Evolutionary conservation across 2,329 filamentous ascomycete genomes (phyloP), one percentile per base, ranked within the genome.

Genomic region (Aspergillus melleus): DNA sequence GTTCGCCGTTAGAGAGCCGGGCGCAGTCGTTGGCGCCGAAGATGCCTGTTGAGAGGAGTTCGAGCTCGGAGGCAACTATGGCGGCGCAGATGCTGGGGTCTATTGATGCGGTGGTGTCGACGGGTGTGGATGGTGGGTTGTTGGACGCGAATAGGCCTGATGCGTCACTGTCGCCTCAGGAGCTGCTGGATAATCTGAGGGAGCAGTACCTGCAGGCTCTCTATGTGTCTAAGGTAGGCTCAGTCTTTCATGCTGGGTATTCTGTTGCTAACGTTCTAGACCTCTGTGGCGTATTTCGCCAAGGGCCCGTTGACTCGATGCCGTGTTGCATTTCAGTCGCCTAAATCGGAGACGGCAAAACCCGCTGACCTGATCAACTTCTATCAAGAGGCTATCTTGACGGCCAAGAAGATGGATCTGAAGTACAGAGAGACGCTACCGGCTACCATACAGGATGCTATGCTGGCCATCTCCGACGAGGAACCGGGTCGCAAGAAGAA

Each of bases 271-370:
- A 71, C 59, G 44, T 24, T n/a, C 10, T 60, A 80, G 72, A 77
- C 79, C n/a, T 81, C 79, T 29, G 69, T 83, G 56, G 80, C 80
- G 56, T 83, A 82, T 64, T 83, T 82, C 66, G 79, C 79, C 39
- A 83, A 83, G 70, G 80, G 80, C 4, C 80, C 80, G 16, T 68
- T 82, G 54, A 74, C 79, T 14, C 77, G 80, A 29, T 80, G 77
- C 29, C 76, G 80, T 32, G 75, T 71, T 44, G 72, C 74, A 54
- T 76, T 77, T 32, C 72, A 76, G 58, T 65, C 68, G 10, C 59
- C 68, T 11, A 70, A 64, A n/a, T 50, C 60, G 36, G 61, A 67
- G 26, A 63, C 67, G 12, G 51, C 65, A 50, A 68, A 64, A 2
- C 62, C 70, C 22, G 49, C 57, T 1, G 71, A 74, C 8, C 66